These are phyloP conservation scores for Hygrophorus pudorinus DNA, from an alignment of 768 basidiomycete species.

Conservation along the genomic window DNA sequence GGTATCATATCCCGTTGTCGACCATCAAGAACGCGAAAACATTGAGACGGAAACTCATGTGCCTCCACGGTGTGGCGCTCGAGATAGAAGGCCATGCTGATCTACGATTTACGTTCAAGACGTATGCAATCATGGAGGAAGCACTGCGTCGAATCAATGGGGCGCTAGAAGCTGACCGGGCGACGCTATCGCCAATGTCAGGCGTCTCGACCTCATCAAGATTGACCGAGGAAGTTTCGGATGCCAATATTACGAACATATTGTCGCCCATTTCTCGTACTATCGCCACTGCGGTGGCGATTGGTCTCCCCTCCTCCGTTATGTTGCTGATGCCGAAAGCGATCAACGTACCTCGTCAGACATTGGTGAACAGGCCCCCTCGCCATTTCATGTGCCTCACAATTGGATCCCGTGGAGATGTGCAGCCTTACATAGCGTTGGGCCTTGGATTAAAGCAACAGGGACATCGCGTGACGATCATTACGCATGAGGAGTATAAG, in stretches of 20 bases:
- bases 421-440: slow-evolving; percentile 46
- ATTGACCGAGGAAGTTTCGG: background rate
- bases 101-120: slow-evolving; percentile 40
- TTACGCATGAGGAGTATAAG: slow-evolving; percentile 45
- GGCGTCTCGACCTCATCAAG: slow-evolving; percentile 3
- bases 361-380: slow-evolving; percentile 21
- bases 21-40: slow-evolving; percentile 30
- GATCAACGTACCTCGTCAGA: slow-evolving; percentile 35
- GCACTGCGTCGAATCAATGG: slow-evolving; percentile 27
- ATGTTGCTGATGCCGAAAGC: slow-evolving; percentile 31
- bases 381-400: slow-evolving; percentile 55
- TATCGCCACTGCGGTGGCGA: slow-evolving; percentile 20
- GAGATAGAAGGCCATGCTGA: slow-evolving; percentile 34
- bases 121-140: slow-evolving; percentile 30
- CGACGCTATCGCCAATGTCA: slow-evolving; percentile 5
- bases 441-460: slow-evolving; percentile 37
- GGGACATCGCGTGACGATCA: slow-evolving; percentile 45
- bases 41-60: slow-evolving; percentile 18
- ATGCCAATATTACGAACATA: slow-evolving; percentile 24
- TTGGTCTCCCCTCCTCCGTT: slow-evolving; percentile 20
- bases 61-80: slow-evolving; percentile 29
- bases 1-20: slow-evolving; percentile 32
- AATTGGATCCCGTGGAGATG: slow-evolving; percentile 59
- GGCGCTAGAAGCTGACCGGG: slow-evolving; percentile 7
- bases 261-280: slow-evolving; percentile 36